Evolutionary conservation across 768 basidiomycete genomes (phyloP), one percentile per base, ranked within the genome.

Genomic region (Tylopilus rubrobrunneus): DNA sequence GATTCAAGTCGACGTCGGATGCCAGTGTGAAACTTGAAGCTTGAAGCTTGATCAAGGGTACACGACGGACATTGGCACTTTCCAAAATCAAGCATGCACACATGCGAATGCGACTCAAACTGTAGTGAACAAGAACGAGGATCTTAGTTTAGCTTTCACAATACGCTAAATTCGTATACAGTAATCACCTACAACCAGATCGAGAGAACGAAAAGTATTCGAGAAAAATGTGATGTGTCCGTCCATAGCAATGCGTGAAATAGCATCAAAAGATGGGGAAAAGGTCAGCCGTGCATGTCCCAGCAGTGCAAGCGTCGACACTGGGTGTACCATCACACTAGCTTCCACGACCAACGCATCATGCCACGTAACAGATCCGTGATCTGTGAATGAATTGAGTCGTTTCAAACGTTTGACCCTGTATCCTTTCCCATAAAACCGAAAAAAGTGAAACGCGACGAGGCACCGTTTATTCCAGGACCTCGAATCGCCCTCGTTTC

Each of bases 401-500:
- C n/a, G 39, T n/a, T 9, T n/a, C n/a, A 8, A 19, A 19, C n/a
- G 39, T 19, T 19, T 39, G 17, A 19, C 39, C 39, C n/a, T 19
- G n/a, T 39, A n/a, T 19, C 39, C 39, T 39, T 19, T 3, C 17
- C 39, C 39, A 39, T 39, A 8, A 39, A 19, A 37, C 37, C 37
- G 15, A 37, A 7, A 37, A 37, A 7, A 15, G 9, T 34, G 34
- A 34, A 34, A 34, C 31, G 31, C 31, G 34, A 34, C 34, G 34
- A n/a, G 8, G 47, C 14, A 43, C 37, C 17, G 40, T 40, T 76
- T 65, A 85, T 62, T 85, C 83, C 49, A 85, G 59, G 25, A 82
- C 68, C 59, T 85, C 83, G 52, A 86, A 85, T 53, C 84, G 72
- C 56, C 82, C 79, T 52, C 81, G 74, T 67, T 86, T 86, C 23